Evolutionary conservation across 768 basidiomycete genomes (phyloP).

Genomic region (Lepiota subincarnata): DNA sequence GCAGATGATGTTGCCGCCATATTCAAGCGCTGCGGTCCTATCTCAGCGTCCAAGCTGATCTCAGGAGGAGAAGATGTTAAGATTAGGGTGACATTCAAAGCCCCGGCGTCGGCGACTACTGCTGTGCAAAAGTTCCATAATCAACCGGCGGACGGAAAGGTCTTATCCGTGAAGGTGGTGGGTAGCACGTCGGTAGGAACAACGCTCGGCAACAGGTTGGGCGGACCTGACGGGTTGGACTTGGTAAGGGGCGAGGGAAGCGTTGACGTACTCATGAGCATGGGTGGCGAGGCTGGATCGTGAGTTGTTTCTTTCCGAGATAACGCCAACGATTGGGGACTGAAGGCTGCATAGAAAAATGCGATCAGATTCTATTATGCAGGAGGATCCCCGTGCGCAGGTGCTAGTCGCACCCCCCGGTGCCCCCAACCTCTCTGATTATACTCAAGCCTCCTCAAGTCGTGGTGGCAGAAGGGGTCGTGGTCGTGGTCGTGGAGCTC

Average conservation of each 20-base stretch:
- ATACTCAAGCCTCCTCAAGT: conserved; percentile 31
- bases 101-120: conserved; percentile 52
- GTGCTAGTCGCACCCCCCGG: conserved; percentile 70
- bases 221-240: conserved; percentile 48
- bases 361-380: conserved; percentile 75
- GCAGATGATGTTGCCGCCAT: conserved; percentile 83
- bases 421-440: conserved; percentile 45
- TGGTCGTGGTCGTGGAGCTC: conserved; percentile 33
- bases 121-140: conserved; percentile 76
- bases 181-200: conserved; percentile 47
- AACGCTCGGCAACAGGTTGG: conserved; percentile 54
- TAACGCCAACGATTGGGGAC: background rate
- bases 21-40: conserved; percentile 74
- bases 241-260: conserved; percentile 50
- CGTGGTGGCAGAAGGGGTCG: conserved; percentile 28
- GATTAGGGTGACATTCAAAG: conserved; percentile 74
- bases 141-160: conserved; percentile 79
- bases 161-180: conserved; percentile 60
- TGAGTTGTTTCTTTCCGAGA: conserved; percentile 30
- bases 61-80: conserved; percentile 38
- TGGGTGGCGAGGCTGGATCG: conserved; percentile 46
- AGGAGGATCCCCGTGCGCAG: conserved; percentile 58
- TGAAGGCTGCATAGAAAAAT: conserved; percentile 57
- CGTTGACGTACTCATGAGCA: conserved; percentile 60
- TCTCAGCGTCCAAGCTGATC: conserved; percentile 44